Evolutionary conservation across 73 alveolate species (phyloP), one percentile per base, ranked within the genome.

Genomic region (Paraurostyla sp.): DNA sequence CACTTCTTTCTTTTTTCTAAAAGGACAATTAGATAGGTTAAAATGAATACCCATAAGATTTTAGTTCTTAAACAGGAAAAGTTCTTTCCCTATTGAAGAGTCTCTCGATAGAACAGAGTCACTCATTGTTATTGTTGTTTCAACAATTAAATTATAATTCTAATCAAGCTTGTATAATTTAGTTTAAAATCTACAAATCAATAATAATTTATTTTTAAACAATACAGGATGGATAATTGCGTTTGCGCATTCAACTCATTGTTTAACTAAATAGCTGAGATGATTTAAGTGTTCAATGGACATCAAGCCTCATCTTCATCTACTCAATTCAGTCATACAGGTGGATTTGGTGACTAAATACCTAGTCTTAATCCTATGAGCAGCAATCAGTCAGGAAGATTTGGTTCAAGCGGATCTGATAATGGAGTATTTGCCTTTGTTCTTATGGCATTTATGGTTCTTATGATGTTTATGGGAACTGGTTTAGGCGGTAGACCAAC

Each of bases 1-100:
- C 89, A 78, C 59, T 51, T 78, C 23, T 25, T 43, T 78, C 89
- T 78, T 43, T 78, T 49, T 9, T 78, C 89, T 78, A 78, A 35
- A 15, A 45, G 22, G 18, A 45, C 18, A 13, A 11, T 45, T n/a
- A n/a, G n/a, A n/a, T n/a, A n/a, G n/a, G n/a, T n/a, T n/a, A n/a
- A n/a, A n/a, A n/a, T n/a, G n/a, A n/a, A n/a, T n/a, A n/a, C n/a
- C n/a, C n/a, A n/a, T n/a, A n/a, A 45, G 57, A 45, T 13, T 45
- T 45, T 45, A 45, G 56, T 45, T 7, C 56, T 45, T 11, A 7
- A 45, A 45, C 16, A 45, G 23, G 23, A 9, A 52, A 9, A 20
- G 33, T 9, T 9, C 13, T 4, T 52, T 52, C 13, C 69, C 69
- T 9, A n/a, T n/a, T n/a, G n/a, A n/a, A n/a, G n/a, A n/a, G n/a